phyloP scores from a whole-genome alignment of 768 basidiomycete genomes.

The Pulveroboletus sp. region DNA sequence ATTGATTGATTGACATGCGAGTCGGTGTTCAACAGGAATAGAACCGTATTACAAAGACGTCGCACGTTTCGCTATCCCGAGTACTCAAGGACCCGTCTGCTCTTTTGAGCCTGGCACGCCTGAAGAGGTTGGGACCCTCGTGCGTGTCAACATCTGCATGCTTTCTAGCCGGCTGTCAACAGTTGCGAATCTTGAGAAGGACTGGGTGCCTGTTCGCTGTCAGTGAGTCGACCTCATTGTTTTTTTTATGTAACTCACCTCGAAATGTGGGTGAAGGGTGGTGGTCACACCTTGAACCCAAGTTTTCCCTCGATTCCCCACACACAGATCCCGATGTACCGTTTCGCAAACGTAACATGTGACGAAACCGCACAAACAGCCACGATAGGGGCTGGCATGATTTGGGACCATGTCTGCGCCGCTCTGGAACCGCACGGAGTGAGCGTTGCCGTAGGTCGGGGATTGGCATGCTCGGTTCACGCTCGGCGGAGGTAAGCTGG shows the following conservation, averaged over 20 bases:
- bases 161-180: neutral
- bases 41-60: constrained; percentile 40
- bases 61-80: constrained; percentile 47
- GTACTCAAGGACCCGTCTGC: constrained; percentile 44
- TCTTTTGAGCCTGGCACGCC: constrained; percentile 56
- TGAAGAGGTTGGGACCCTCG: constrained; percentile 50
- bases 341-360: constrained; percentile 45
- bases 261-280: constrained; percentile 53
- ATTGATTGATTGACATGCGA: constrained; percentile 8
- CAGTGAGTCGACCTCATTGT: constrained; percentile 9
- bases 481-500: constrained; percentile 51
- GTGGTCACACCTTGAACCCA: constrained; percentile 52
- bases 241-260: neutral
- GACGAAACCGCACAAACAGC: constrained; percentile 38
- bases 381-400: constrained; percentile 38
- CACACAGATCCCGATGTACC: constrained; percentile 53
- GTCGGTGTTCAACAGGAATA: constrained; percentile 16
- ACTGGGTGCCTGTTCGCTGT: constrained; percentile 54
- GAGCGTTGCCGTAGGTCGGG: constrained; percentile 57
- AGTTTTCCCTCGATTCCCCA: constrained; percentile 59
- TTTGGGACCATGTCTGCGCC: constrained; percentile 66
- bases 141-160: constrained; percentile 20
- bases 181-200: constrained; percentile 47
- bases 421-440: constrained; percentile 47
- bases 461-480: constrained; percentile 55